A percentile compares a stretch with the other conserved stretches of the same genome.
phyloP scores from a whole-genome alignment of 345 rosid species.

The Passiflora organensis region DNA sequence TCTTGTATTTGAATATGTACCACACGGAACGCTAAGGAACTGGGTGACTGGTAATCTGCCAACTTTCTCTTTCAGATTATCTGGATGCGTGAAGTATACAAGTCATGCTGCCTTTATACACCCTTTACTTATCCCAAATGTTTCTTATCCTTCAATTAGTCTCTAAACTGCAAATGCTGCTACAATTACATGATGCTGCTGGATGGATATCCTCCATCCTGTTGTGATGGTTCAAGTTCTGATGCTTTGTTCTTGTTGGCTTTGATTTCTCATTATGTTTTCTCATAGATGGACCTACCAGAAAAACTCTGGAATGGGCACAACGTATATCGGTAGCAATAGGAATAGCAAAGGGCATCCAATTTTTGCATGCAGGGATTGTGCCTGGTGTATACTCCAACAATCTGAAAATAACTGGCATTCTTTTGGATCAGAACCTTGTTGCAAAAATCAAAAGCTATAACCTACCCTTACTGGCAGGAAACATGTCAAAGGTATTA shows the following conservation, averaged over 20 bases:
- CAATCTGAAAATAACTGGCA: constrained; percentile 70
- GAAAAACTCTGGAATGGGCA: constrained; percentile 57
- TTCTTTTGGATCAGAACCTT: constrained; percentile 79
- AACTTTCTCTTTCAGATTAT: constrained; percentile 8
- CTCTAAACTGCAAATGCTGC: too few relatives aligned
- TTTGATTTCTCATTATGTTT: constrained; percentile 7
- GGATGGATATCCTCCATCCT: too few relatives aligned
- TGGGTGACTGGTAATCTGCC: constrained; percentile 72
- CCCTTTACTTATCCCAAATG: too few relatives aligned
- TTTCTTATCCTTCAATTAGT: too few relatives aligned
- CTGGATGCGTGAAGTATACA: neutral
- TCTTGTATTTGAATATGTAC: constrained; percentile 77
- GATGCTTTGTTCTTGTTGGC: too few relatives aligned
- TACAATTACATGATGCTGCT: too few relatives aligned
- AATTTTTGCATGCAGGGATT: constrained; percentile 84
- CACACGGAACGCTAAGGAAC: constrained; percentile 75
- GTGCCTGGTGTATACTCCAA: constrained; percentile 80
- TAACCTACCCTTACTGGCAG: constrained; percentile 71
- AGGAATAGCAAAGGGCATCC: constrained; percentile 87
- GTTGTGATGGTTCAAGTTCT: too few relatives aligned
- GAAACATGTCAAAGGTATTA: constrained; percentile 57
- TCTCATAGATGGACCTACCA: constrained; percentile 33
- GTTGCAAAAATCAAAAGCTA: constrained; percentile 77
- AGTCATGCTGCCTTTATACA: too few relatives aligned
- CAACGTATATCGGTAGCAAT: constrained; percentile 78